phyloP scores from a whole-genome alignment of 257 asterid species.

The Nicotiana obtusifolia region DNA sequence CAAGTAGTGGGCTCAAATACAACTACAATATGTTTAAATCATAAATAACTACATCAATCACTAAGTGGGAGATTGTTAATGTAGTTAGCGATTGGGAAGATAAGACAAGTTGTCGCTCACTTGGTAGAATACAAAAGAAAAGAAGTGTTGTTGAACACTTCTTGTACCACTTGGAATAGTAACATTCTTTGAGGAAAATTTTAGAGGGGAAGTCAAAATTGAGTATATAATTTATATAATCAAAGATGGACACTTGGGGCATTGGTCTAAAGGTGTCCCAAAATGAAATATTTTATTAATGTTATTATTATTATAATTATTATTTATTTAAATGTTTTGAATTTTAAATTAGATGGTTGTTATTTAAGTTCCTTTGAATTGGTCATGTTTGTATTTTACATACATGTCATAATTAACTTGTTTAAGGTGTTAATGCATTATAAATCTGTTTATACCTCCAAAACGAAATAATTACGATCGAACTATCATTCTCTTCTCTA shows the following conservation, averaged over 20 bases:
- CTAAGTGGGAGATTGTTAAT: not conserved
- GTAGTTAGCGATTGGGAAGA: not conserved
- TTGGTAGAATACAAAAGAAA: not conserved
- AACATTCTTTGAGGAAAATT: not conserved
- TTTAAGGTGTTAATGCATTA: not conserved
- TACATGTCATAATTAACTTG: not conserved
- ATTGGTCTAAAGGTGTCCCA: not conserved
- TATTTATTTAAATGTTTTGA: not conserved
- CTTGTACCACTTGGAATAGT: not conserved
- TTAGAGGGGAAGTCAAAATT: not conserved
- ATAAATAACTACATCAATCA: not conserved
- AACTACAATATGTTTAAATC: not conserved
- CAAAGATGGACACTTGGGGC: not conserved
- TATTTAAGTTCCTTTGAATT: not conserved
- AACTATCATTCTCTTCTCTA: not conserved
- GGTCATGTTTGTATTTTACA: not conserved
- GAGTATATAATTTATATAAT: not conserved
- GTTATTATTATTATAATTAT: too few relatives aligned
- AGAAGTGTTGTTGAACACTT: not conserved
- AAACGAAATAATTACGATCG: not conserved
- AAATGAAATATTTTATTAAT: not conserved
- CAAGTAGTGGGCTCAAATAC: not conserved
- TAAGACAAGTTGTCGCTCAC: slow-evolving; percentile 1
- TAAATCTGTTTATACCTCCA: not conserved
- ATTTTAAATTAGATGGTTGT: not conserved